Percentiles rank a stretch among this genome's conserved stretches.
Conservation (phyloP, 2,329 filamentous ascomycete genomes). For the Fusarium annulatum region DNA sequence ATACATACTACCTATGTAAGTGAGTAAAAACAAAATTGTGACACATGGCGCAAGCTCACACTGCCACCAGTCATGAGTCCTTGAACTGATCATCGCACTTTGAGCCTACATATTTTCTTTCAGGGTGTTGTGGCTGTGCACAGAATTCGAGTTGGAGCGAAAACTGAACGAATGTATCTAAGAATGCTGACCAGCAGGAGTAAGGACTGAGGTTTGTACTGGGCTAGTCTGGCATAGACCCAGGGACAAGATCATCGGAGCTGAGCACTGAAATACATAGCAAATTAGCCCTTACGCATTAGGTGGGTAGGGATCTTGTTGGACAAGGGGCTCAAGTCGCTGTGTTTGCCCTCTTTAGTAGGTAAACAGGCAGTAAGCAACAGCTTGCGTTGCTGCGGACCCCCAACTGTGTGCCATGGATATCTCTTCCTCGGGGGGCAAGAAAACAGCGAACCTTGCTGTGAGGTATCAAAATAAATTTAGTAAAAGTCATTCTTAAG, state of each 20-base stretch:
- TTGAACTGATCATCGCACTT: too few species aligned
- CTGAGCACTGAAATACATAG: background rate
- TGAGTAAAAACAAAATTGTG: background rate
- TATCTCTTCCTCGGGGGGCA: background rate
- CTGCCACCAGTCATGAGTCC: background rate
- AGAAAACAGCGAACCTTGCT: too few species aligned
- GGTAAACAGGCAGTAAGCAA: conserved; percentile 10
- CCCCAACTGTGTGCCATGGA: background rate
- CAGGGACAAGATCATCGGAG: background rate
- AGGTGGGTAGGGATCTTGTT: conserved; percentile 3
- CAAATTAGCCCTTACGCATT: background rate
- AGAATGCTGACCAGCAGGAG: conserved; percentile 13
- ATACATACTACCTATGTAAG: background rate
- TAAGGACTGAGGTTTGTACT: background rate
- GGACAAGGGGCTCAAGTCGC: conserved; percentile 9
- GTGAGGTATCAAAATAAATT: too few species aligned
- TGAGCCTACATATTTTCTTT: background rate
- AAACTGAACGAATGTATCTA: background rate
- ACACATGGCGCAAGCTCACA: conserved; percentile 2
- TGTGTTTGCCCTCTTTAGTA: background rate
- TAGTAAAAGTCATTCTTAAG: too few species aligned
- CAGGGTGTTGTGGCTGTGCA: conserved; percentile 16
- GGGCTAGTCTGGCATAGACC: background rate
- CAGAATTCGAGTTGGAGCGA: background rate
- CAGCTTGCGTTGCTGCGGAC: background rate